Conservation (phyloP, 2,329 filamentous ascomycete genomes). For the Pseudogymnoascus sp. region DNA sequence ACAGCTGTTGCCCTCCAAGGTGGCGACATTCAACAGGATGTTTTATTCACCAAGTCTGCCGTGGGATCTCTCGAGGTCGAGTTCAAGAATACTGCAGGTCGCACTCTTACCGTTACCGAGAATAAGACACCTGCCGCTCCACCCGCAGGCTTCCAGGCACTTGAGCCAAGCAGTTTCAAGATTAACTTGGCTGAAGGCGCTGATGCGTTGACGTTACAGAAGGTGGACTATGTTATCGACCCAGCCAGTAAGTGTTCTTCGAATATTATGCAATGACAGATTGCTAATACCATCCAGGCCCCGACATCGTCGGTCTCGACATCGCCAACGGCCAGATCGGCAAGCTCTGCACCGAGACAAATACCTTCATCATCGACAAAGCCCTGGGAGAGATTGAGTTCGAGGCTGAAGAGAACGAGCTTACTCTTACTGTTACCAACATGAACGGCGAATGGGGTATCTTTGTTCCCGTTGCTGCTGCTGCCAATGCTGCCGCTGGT, state of each 20-base stretch:
- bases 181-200: constrained; percentile 29
- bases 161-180: constrained; percentile 33
- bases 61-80: constrained; percentile 34
- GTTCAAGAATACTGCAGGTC: constrained; percentile 30
- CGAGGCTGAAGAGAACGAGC: constrained; percentile 35
- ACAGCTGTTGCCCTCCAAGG: constrained; percentile 26
- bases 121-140: constrained; percentile 30
- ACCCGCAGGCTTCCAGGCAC: constrained; percentile 31
- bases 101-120: constrained; percentile 32
- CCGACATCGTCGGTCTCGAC: constrained; percentile 23
- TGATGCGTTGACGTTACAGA: constrained; percentile 29
- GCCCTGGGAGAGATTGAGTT: constrained; percentile 35
- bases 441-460: constrained; percentile 20
- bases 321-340: constrained; percentile 32
- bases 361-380: constrained; percentile 31
- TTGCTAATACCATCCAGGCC: constrained; percentile 18
- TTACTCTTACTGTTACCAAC: constrained; percentile 17
- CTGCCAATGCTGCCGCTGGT: not conserved
- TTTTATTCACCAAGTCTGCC: constrained; percentile 24
- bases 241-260: constrained; percentile 26
- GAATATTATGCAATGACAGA: too few species aligned
- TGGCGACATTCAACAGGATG: constrained; percentile 29
- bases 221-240: constrained; percentile 35
- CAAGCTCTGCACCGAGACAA: constrained; percentile 30
- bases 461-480: not conserved